Evolutionary conservation across 2,329 filamentous ascomycete genomes (phyloP).

Genomic region (Talaromyces sp.): DNA sequence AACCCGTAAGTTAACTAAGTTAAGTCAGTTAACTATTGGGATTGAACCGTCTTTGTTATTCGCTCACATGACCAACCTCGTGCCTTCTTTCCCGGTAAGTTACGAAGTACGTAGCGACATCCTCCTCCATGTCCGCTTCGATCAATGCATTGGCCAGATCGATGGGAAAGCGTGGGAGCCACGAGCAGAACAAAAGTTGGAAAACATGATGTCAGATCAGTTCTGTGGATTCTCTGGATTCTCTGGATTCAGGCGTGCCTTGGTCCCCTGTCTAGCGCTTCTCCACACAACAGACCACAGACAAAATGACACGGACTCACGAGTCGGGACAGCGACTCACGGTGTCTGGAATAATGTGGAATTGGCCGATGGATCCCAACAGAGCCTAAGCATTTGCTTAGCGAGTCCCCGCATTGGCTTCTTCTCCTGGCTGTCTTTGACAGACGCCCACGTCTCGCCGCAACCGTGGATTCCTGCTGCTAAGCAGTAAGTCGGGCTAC

Average conservation of each 20-base stretch:
- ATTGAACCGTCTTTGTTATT: background rate
- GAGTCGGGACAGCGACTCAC: background rate
- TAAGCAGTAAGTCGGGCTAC: background rate
- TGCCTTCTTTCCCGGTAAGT: background rate
- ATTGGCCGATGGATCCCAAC: background rate
- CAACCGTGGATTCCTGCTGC: background rate
- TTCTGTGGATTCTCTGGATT: background rate
- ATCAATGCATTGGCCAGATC: too few relatives aligned
- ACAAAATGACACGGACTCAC: background rate
- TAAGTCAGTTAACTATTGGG: too few relatives aligned
- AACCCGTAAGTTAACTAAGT: too few relatives aligned
- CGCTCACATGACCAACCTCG: background rate
- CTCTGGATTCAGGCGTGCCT: background rate
- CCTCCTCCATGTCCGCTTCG: too few relatives aligned
- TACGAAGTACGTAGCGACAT: too few relatives aligned
- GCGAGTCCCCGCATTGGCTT: background rate
- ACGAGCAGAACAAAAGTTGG: background rate
- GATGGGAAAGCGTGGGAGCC: background rate
- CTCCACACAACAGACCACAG: background rate
- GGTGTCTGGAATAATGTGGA: background rate
- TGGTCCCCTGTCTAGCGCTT: background rate
- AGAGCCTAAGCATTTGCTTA: background rate
- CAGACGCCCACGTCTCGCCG: background rate
- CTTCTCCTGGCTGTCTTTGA: background rate
- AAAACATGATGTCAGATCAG: slow-evolving; percentile 3